phyloP scores from a whole-genome alignment of 495 filamentous ascomycete species.

The Hamigera avellanea region DNA sequence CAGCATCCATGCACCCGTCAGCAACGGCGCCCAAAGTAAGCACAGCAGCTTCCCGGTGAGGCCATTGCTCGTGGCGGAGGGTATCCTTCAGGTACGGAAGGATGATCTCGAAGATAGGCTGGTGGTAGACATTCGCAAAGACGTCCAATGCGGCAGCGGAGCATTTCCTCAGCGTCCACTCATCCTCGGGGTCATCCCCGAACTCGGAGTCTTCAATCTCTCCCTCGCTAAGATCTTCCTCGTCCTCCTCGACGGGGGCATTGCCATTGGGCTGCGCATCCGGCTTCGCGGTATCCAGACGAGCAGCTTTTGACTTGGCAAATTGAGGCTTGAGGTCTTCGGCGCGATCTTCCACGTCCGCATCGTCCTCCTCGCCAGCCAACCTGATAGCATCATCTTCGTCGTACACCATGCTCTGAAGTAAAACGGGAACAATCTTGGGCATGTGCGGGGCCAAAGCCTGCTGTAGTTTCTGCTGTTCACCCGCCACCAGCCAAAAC shows the following conservation, averaged over 20 bases:
- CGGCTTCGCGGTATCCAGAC: slow-evolving; percentile 34
- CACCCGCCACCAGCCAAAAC: slow-evolving; percentile 92
- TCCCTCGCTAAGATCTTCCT: slow-evolving; percentile 79
- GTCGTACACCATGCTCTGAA: slow-evolving; percentile 93
- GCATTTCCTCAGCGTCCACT: slow-evolving; percentile 95
- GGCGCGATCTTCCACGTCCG: slow-evolving; percentile 78
- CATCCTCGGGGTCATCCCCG: slow-evolving; percentile 70
- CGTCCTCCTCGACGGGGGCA: slow-evolving; percentile 33
- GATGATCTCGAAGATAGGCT: slow-evolving; percentile 79
- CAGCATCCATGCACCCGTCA: slow-evolving; percentile 83
- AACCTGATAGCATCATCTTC: slow-evolving; percentile 83
- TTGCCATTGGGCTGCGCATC: slow-evolving; percentile 42
- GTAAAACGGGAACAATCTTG: slow-evolving; percentile 80
- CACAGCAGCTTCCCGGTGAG: slow-evolving; percentile 86
- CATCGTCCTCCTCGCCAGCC: slow-evolving; percentile 76
- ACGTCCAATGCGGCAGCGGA: slow-evolving; percentile 94
- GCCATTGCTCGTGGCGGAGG: slow-evolving; percentile 80
- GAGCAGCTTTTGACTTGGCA: slow-evolving; percentile 57
- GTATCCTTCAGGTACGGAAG: slow-evolving; percentile 89
- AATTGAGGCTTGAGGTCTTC: slow-evolving; percentile 92
- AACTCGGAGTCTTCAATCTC: slow-evolving; percentile 74
- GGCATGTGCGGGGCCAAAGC: slow-evolving; percentile 63
- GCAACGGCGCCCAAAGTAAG: slow-evolving; percentile 91
- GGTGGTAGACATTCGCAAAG: slow-evolving; percentile 80
- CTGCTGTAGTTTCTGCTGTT: slow-evolving; percentile 66